phyloP scores from a whole-genome alignment of 768 basidiomycete species.

The Mycena amicta region DNA sequence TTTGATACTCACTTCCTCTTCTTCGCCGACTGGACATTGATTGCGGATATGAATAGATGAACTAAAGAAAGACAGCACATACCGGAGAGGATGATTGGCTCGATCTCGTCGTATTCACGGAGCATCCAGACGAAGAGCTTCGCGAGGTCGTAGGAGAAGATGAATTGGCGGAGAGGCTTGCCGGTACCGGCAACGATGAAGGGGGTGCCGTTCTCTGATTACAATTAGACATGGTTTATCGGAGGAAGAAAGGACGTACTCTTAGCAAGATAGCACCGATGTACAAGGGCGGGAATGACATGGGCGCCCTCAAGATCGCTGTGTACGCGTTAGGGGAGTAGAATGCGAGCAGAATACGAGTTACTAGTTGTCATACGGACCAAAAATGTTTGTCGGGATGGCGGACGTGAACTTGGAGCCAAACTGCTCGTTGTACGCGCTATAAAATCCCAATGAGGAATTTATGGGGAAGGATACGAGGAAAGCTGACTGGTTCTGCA shows the following conservation, averaged over 20 bases:
- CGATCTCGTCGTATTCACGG: constrained; percentile 88
- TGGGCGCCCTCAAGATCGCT: constrained; percentile 90
- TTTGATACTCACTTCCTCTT: constrained; percentile 93
- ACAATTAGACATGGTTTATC: neutral
- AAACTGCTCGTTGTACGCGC: constrained; percentile 95
- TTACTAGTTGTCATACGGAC: constrained; percentile 91
- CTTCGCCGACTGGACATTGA: constrained; percentile 72
- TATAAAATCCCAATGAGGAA: constrained; percentile 31
- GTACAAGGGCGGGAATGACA: constrained; percentile 92
- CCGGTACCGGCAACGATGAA: constrained; percentile 91
- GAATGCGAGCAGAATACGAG: neutral
- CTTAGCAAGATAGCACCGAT: constrained; percentile 91
- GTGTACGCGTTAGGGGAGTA: constrained; percentile 8
- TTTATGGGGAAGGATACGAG: neutral
- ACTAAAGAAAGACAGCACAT: constrained; percentile 11
- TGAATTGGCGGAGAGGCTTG: constrained; percentile 94
- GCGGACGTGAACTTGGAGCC: constrained; percentile 95
- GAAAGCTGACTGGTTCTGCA: constrained; percentile 81
- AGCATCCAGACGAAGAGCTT: constrained; percentile 94
- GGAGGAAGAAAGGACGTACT: constrained; percentile 43
- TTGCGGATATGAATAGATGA: neutral
- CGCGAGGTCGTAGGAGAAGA: constrained; percentile 94
- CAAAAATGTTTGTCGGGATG: constrained; percentile 98
- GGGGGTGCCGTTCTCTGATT: constrained; percentile 73
- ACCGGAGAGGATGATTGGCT: constrained; percentile 92